These are phyloP conservation scores for Russula compacta DNA, from an alignment of 768 basidiomycete genomes.

Conservation along the genomic window DNA sequence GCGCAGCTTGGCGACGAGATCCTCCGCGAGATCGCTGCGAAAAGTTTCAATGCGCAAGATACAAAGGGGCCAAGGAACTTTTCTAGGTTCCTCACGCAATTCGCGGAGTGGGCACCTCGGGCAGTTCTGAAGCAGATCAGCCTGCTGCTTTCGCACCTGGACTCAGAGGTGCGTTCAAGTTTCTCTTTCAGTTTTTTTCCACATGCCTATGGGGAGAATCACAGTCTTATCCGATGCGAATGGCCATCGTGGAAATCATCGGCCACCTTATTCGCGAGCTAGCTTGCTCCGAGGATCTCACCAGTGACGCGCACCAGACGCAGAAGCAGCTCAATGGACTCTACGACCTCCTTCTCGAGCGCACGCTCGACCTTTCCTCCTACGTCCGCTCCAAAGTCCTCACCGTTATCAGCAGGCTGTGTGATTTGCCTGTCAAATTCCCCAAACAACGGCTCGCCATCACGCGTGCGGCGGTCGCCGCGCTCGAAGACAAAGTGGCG, in stretches of 20 bases:
- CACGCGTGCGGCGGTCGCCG: conserved; percentile 64
- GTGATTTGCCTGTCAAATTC: conserved; percentile 70
- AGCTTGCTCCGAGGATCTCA: conserved; percentile 40
- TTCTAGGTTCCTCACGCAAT: conserved; percentile 71
- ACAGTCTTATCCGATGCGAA: conserved; percentile 93
- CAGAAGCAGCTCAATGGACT: conserved; percentile 72
- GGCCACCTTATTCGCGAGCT: conserved; percentile 80
- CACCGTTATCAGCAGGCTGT: conserved; percentile 62
- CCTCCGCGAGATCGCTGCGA: conserved; percentile 76
- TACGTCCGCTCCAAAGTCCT: conserved; percentile 91
- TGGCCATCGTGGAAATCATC: conserved; percentile 87
- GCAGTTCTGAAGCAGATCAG: conserved; percentile 84
- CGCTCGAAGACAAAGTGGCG: conserved; percentile 84
- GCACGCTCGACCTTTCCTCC: conserved; percentile 79
- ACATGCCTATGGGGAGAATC: background rate
- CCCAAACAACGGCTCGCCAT: conserved; percentile 77
- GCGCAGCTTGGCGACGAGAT: conserved; percentile 87
- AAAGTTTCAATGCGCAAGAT: conserved; percentile 71
- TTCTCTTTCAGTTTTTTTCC: background rate
- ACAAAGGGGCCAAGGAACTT: conserved; percentile 82
- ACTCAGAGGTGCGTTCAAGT: conserved; percentile 64
- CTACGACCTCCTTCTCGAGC: conserved; percentile 76
- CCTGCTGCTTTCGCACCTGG: conserved; percentile 74
- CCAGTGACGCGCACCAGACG: conserved; percentile 38
- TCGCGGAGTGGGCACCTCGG: conserved; percentile 72